Evolutionary conservation across 2,329 filamentous ascomycete species (phyloP).

Genomic region (Berkeleyomyces rouxiae): DNA sequence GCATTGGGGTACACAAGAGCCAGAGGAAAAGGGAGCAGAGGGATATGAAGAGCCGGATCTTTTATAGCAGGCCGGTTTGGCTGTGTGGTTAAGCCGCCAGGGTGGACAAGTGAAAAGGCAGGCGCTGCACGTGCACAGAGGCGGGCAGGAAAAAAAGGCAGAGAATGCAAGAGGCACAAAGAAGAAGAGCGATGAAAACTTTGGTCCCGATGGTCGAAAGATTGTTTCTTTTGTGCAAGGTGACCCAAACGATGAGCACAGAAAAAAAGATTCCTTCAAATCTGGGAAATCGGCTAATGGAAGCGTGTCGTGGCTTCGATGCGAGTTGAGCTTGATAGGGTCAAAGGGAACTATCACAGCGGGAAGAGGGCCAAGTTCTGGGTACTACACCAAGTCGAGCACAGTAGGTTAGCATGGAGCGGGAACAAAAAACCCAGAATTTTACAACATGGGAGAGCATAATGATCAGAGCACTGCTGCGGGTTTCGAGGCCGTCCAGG

Average conservation of each 20-base stretch:
- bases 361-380: background rate
- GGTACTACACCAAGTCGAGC: background rate
- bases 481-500: background rate
- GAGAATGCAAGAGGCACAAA: background rate
- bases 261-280: background rate
- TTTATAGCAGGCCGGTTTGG: background rate
- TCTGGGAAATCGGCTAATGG: background rate
- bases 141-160: background rate
- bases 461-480: background rate
- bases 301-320: background rate
- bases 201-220: background rate
- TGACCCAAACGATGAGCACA: background rate
- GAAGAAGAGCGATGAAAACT: background rate
- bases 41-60: background rate
- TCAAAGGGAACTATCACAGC: background rate
- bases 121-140: background rate
- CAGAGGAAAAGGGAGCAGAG: background rate
- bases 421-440: background rate
- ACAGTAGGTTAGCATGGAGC: background rate
- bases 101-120: background rate
- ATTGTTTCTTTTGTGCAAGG: background rate
- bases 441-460: background rate
- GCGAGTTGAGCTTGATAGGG: background rate
- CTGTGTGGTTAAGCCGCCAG: background rate
- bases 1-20: conserved; percentile 9